Conservation (phyloP, 1,139 yeast genomes). For the Saccharomyces pastorianus region DNA sequence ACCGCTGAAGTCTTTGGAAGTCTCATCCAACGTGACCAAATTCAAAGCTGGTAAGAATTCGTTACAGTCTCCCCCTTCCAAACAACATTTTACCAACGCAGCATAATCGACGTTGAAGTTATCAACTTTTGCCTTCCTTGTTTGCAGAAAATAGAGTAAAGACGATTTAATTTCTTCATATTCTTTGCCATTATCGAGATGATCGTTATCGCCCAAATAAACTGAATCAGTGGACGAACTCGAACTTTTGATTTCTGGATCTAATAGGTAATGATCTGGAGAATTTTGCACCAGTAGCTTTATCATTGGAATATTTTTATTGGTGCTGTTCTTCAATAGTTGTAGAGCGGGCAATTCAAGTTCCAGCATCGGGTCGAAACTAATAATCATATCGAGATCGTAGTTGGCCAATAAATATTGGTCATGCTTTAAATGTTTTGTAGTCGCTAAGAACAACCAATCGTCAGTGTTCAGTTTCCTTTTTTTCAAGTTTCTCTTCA, state of each 20-base stretch:
- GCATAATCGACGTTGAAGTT: constrained; percentile 5
- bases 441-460: constrained; percentile 37
- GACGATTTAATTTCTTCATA: constrained; percentile 17
- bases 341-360: constrained; percentile 31
- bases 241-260: constrained; percentile 1
- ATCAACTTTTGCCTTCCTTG: neutral
- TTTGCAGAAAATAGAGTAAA: constrained; percentile 20
- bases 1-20: constrained; percentile 4
- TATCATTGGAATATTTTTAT: constrained; percentile 26
- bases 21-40: constrained; percentile 4
- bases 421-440: constrained; percentile 35
- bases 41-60: constrained; percentile 14
- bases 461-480: constrained; percentile 13
- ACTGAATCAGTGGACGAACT: no score
- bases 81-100: constrained; percentile 14
- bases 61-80: constrained; percentile 12
- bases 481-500: constrained; percentile 15
- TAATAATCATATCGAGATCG: constrained; percentile 41
- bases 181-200: constrained; percentile 11
- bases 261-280: constrained; percentile 34
- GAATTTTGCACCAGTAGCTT: constrained; percentile 38
- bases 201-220: neutral
- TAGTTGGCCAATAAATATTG: constrained; percentile 28
- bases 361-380: constrained; percentile 51
- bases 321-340: constrained; percentile 12